A percentile compares a stretch with the other conserved stretches of the same genome.
Evolutionary conservation across 805 yeast species (phyloP).

Genomic region (Candida patagonica): DNA sequence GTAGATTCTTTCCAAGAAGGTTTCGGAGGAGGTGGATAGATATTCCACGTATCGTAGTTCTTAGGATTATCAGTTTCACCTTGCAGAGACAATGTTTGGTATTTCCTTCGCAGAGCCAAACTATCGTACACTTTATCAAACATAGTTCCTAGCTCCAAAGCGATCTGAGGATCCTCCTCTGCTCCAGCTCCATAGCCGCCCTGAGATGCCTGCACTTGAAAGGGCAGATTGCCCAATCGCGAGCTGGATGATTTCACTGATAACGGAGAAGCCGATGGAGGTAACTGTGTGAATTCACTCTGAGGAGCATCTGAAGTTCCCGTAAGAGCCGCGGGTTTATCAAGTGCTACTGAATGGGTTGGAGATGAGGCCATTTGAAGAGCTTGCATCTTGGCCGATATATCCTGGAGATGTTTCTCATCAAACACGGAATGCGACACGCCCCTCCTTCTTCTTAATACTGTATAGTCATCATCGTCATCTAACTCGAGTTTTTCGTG

Average conservation of each 20-base stretch:
- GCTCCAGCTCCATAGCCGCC: conserved; percentile 14
- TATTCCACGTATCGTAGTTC: conserved; percentile 59
- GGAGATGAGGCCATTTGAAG: conserved; percentile 10
- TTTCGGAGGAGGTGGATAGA: conserved; percentile 90
- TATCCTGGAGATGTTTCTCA: conserved; percentile 53
- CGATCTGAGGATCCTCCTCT: conserved; percentile 25
- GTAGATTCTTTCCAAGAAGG: conserved; percentile 69
- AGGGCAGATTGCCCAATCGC: conserved; percentile 7
- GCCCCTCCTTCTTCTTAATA: background rate
- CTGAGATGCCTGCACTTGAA: conserved; percentile 21
- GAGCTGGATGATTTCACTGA: background rate
- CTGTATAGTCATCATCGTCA: conserved; percentile 3
- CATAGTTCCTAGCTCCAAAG: conserved; percentile 28
- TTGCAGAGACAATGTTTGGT: conserved; percentile 64
- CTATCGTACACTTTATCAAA: conserved; percentile 37
- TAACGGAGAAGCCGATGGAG: conserved; percentile 3
- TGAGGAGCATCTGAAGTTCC: background rate
- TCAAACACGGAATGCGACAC: conserved; percentile 47
- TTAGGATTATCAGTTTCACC: conserved; percentile 75
- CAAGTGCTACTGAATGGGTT: conserved; percentile 5
- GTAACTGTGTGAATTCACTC: conserved; percentile 4
- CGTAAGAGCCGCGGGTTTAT: conserved; percentile 5
- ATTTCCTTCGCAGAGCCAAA: conserved; percentile 65
- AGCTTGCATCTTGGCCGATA: conserved; percentile 58
- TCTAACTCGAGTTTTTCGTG: background rate